A percentile compares a stretch with the other conserved stretches of the same genome.
Evolutionary conservation across 306 rosid species (phyloP).

Genomic region (Heteromeles arbutifolia): DNA sequence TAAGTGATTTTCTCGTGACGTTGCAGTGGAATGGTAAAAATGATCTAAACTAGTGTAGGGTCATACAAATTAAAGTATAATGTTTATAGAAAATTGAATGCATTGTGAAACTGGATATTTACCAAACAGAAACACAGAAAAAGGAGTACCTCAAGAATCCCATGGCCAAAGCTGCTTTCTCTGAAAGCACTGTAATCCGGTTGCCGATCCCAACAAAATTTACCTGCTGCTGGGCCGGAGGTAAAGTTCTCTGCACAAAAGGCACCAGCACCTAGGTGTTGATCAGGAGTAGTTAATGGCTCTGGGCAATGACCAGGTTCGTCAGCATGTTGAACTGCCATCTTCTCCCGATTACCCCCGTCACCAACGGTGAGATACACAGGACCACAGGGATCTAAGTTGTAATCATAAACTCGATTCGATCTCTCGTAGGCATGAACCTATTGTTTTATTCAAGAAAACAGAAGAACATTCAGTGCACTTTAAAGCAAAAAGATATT

Average conservation of each 20-base stretch:
- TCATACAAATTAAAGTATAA: neutral
- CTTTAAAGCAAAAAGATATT: neutral
- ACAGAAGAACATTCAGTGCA: neutral
- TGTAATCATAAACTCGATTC: constrained; percentile 65
- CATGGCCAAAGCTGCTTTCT: constrained; percentile 79
- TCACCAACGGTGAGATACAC: constrained; percentile 70
- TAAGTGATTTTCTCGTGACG: too few species aligned
- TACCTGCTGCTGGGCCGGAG: constrained; percentile 51
- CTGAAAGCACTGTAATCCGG: constrained; percentile 68
- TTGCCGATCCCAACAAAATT: constrained; percentile 74
- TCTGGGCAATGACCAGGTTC: constrained; percentile 63
- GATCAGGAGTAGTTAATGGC: constrained; percentile 43
- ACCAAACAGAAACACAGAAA: neutral
- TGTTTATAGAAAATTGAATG: neutral
- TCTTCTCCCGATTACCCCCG: constrained; percentile 84
- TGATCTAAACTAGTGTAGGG: neutral
- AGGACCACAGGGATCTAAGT: constrained; percentile 77
- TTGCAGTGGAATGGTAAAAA: too few species aligned
- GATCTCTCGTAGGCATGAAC: constrained; percentile 92
- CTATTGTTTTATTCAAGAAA: constrained; percentile 23
- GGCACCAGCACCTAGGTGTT: constrained; percentile 53
- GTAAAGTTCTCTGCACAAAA: constrained; percentile 60
- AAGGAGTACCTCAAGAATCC: constrained; percentile 59
- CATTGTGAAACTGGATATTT: neutral
- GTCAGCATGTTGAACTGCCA: constrained; percentile 51